Evolutionary conservation across 495 filamentous ascomycete species (phyloP), one percentile per base, ranked within the genome.

Genomic region (Neurospora sp.): DNA sequence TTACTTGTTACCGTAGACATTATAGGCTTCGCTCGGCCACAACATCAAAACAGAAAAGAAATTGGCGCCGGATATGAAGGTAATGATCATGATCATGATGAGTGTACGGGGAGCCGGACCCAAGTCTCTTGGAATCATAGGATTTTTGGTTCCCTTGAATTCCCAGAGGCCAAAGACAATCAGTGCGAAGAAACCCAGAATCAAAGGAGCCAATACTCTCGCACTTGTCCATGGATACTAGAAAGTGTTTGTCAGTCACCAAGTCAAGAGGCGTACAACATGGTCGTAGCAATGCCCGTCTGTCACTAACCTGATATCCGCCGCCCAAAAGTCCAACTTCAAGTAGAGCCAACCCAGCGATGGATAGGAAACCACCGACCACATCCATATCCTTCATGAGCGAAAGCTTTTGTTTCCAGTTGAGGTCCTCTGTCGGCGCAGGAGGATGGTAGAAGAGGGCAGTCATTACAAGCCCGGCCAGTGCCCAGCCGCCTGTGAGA

Each of bases 11-110:
- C 90, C 90, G 73, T 91, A 92, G 9, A 92, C 89, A 76, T 92
- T 92, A 83, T 89, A 92, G 1, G 90, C 88, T 80, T 93, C 87
- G 0, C 89, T 90, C 0, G 91, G 91, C 91, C 90, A 93, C 75
- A 93, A 89, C 79, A 92, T 86, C 37, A 93, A 78, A 4, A 92
- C 87, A 16, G 89, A 89, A 81, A 92, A 92, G 85, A 92, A 93
- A 78, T 92, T 92, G 71, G 90, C 89, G 10, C 91, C 91, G 9
- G 86, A 89, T 65, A 93, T 91, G 80, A 90, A 91, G 12, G 90
- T 92, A 78, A 93, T 92, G 70, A 93, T 76, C 4, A 93, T 81
- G 0, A 89, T 92, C 6, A 93, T 79, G 22, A 82, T 80, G 4
- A 93, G 81, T 6, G 87, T 90, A 3, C 89, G 86, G 70, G 90